Evolutionary conservation across 495 filamentous ascomycete species (phyloP).

Genomic region (Letharia columbiana): DNA sequence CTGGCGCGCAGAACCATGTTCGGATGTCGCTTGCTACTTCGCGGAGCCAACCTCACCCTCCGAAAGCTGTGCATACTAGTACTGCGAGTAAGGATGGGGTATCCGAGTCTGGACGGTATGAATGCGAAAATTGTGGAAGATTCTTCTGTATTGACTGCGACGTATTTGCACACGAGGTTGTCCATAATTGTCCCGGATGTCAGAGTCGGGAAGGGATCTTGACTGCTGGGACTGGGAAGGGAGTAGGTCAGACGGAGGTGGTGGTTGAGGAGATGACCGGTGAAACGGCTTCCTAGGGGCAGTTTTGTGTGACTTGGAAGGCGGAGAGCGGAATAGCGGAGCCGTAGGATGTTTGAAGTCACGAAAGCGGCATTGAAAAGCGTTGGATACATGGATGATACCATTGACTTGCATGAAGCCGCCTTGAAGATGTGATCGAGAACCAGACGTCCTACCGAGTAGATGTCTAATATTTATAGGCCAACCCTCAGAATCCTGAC

Average conservation of each 20-base stretch:
- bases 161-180: slow-evolving; percentile 81
- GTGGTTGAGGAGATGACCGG: slow-evolving; percentile 3
- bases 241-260: slow-evolving; percentile 5
- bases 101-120: slow-evolving; percentile 80
- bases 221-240: not conserved
- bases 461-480: not conserved
- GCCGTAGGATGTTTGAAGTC: not conserved
- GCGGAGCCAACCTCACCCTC: not conserved
- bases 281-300: not conserved
- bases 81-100: slow-evolving; percentile 45
- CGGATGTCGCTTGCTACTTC: slow-evolving; percentile 20
- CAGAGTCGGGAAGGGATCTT: slow-evolving; percentile 47
- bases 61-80: slow-evolving; percentile 15
- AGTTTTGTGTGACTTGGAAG: not conserved
- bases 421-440: not conserved
- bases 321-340: not conserved
- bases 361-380: not conserved
- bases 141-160: slow-evolving; percentile 99
- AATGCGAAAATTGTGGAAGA: slow-evolving; percentile 70
- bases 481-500: not conserved
- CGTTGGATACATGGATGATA: not conserved
- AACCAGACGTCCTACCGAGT: not conserved
- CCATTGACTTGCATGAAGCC: not conserved
- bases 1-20: slow-evolving; percentile 16
- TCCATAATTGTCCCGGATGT: slow-evolving; percentile 94